These are phyloP conservation scores for Claviceps sp. DNA, from an alignment of 2,329 filamentous ascomycete genomes.

Conservation along the genomic window DNA sequence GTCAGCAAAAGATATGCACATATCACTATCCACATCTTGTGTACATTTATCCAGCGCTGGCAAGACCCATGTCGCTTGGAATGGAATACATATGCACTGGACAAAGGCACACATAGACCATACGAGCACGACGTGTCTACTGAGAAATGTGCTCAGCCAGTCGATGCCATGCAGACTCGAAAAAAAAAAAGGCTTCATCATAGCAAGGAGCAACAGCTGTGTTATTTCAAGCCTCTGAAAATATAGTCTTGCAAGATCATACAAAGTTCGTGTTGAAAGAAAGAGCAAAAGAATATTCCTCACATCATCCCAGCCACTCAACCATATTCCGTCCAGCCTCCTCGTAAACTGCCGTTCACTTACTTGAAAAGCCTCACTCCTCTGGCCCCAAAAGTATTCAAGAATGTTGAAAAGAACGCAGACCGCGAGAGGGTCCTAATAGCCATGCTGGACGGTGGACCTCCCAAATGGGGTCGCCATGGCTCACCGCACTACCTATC, in stretches of 20 bases:
- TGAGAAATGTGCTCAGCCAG: too few species aligned
- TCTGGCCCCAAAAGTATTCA: not conserved
- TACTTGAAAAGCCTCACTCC: too few species aligned
- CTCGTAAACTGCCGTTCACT: not conserved
- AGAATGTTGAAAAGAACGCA: not conserved
- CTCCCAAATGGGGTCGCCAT: not conserved
- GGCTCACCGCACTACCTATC: not conserved
- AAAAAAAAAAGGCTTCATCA: not conserved
- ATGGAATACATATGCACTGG: too few species aligned
- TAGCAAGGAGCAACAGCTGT: conserved; percentile 3
- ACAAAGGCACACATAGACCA: too few species aligned
- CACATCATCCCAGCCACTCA: conserved; percentile 1
- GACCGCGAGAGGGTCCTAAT: not conserved
- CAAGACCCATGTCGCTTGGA: too few species aligned
- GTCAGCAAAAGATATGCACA: too few species aligned
- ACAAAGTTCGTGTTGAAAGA: conserved; percentile 5
- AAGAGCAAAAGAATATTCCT: not conserved
- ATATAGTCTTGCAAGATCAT: conserved; percentile 5
- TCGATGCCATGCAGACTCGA: not conserved
- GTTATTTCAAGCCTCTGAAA: not conserved
- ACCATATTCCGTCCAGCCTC: not conserved
- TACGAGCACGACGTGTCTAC: too few species aligned
- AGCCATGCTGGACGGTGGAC: not conserved
- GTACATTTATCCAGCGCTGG: too few species aligned
- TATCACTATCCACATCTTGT: too few species aligned